A percentile compares a stretch with the other conserved stretches of the same genome.
phyloP scores from a whole-genome alignment of 2,329 filamentous ascomycete genomes.

The Sporothrix luriei region DNA sequence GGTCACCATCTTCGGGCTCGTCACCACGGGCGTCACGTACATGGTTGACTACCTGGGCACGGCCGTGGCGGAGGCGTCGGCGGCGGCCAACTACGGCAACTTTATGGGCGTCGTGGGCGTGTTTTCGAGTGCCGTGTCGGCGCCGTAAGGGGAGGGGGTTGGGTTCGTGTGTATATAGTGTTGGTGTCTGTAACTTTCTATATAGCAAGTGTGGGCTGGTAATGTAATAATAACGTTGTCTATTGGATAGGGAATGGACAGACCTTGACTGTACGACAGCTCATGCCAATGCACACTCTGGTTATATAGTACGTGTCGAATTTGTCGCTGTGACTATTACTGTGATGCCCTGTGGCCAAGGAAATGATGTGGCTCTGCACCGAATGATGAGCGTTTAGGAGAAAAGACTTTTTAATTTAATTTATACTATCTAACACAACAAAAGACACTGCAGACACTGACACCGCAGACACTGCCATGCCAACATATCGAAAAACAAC shows the following conservation, averaged over 20 bases:
- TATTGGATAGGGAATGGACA: background rate
- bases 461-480: too few relatives aligned
- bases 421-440: too few relatives aligned
- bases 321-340: too few relatives aligned
- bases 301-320: too few relatives aligned
- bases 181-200: background rate
- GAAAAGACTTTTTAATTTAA: too few relatives aligned
- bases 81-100: slow-evolving; percentile 19
- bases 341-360: too few relatives aligned
- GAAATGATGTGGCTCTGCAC: too few relatives aligned
- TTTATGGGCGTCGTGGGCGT: slow-evolving; percentile 25
- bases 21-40: slow-evolving; percentile 26
- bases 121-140: slow-evolving; percentile 23
- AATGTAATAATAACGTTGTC: slow-evolving; percentile 1
- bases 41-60: slow-evolving; percentile 31
- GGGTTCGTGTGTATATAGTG: background rate
- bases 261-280: too few relatives aligned
- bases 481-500: too few relatives aligned
- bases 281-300: background rate
- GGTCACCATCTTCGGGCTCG: slow-evolving; percentile 31
- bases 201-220: slow-evolving; percentile 12
- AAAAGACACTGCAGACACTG: too few relatives aligned
- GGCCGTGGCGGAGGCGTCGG: slow-evolving; percentile 5
- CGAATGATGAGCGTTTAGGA: too few relatives aligned
- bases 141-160: background rate